A percentile compares a stretch with the other conserved stretches of the same genome.
Evolutionary conservation across 78 protist species (phyloP).

Genomic region (Dictyostelium capitatum): DNA sequence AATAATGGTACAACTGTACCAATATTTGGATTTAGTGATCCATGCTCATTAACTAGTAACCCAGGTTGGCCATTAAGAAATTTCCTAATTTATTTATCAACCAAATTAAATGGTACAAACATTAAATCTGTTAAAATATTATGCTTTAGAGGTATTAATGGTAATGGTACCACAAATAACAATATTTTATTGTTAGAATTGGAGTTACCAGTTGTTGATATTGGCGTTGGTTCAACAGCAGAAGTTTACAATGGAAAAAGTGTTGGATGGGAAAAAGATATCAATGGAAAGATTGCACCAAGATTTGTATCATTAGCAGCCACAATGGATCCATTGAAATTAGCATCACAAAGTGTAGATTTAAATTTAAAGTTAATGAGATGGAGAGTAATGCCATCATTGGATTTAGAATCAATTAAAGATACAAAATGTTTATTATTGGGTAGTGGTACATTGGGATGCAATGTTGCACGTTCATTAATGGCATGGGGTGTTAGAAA

Average conservation of each 20-base stretch:
- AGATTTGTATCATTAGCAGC: slow-evolving; percentile 79
- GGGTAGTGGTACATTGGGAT: slow-evolving; percentile 99
- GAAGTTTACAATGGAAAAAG: slow-evolving; percentile 23
- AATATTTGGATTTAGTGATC: slow-evolving; percentile 85
- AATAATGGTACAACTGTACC: neutral
- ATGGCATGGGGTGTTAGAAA: slow-evolving; percentile 97
- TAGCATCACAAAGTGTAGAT: slow-evolving; percentile 83
- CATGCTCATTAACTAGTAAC: slow-evolving; percentile 44
- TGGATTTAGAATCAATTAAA: slow-evolving; percentile 91
- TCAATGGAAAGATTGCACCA: slow-evolving; percentile 85
- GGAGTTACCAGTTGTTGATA: neutral
- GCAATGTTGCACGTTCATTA: slow-evolving; percentile 97
- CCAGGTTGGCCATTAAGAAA: slow-evolving; percentile 96
- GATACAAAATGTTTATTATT: slow-evolving; percentile 92
- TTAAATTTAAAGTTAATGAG: slow-evolving; percentile 98
- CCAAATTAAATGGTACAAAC: neutral
- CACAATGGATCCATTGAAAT: slow-evolving; percentile 76
- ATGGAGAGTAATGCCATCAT: slow-evolving; percentile 97
- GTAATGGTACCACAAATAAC: neutral
- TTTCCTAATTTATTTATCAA: slow-evolving; percentile 37
- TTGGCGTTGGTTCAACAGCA: neutral
- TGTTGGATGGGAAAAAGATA: slow-evolving; percentile 95
- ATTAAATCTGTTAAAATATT: neutral
- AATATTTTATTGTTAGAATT: neutral
- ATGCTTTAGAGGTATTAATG: neutral